Percentiles rank a stretch among this genome's conserved stretches.
These are phyloP conservation scores for Teratosphaeria pseudoeucalypti DNA, from an alignment of 2,329 filamentous ascomycete genomes.

Conservation along the genomic window DNA sequence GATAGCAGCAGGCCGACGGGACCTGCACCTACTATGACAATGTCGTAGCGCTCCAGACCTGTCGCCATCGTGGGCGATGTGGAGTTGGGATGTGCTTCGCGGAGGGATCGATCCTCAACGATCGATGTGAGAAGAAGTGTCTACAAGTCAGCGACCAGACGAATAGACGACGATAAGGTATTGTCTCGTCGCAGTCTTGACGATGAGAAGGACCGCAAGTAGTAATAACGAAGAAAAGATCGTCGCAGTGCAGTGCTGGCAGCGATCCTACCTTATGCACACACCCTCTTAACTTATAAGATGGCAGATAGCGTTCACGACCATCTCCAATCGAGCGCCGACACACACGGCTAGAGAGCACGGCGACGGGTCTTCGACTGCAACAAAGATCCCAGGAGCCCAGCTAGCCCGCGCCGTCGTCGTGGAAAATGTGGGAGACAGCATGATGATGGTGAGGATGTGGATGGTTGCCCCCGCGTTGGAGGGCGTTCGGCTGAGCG, in stretches of 20 bases:
- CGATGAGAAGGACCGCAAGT: not conserved
- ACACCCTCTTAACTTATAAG: conserved; percentile 1
- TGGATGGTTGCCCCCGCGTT: not conserved
- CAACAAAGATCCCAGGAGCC: not conserved
- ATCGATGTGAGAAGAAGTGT: too few relatives aligned
- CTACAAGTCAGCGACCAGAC: not conserved
- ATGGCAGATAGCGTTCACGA: not conserved
- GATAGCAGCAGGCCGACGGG: conserved; percentile 82
- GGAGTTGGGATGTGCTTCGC: not conserved
- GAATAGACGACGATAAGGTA: not conserved
- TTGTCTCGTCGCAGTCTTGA: not conserved
- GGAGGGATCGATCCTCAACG: not conserved
- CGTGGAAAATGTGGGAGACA: not conserved
- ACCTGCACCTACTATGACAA: conserved; percentile 79
- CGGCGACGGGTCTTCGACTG: not conserved
- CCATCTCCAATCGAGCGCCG: conserved; percentile 3
- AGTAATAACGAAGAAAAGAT: not conserved
- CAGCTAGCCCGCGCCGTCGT: not conserved
- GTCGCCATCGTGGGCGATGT: not conserved
- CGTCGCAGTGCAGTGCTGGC: too few relatives aligned
- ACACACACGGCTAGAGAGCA: conserved; percentile 9
- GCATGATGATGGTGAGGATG: not conserved
- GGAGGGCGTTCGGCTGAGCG: not conserved
- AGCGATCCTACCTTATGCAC: not conserved
- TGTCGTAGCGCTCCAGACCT: conserved; percentile 37